Evolutionary conservation across 106 monocot genomes (phyloP).

Genomic region (Acorus gramineus): DNA sequence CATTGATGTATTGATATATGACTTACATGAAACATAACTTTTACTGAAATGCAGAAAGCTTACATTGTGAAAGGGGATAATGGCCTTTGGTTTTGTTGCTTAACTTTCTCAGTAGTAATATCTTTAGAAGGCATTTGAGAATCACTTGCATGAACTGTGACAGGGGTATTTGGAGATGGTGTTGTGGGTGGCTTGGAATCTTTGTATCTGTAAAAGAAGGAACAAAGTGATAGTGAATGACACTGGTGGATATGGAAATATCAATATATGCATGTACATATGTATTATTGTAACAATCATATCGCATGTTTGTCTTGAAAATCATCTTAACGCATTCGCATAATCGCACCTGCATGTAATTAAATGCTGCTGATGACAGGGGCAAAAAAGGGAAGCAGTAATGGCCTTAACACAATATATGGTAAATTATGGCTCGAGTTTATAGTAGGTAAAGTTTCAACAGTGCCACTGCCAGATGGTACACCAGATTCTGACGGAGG

Average conservation of each 20-base stretch:
- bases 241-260: too few relatives aligned
- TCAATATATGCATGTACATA: too few relatives aligned
- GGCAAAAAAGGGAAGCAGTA: too few relatives aligned
- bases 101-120: not conserved
- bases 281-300: too few relatives aligned
- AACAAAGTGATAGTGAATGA: not conserved
- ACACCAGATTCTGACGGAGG: not conserved
- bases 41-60: not conserved
- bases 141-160: not conserved
- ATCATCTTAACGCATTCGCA: too few relatives aligned
- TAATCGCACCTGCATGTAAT: too few relatives aligned
- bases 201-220: conserved; percentile 15
- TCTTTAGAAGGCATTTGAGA: not conserved
- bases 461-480: not conserved
- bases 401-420: too few relatives aligned
- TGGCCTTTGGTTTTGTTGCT: conserved; percentile 10
- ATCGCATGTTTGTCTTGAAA: too few relatives aligned
- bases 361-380: too few relatives aligned
- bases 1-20: too few relatives aligned
- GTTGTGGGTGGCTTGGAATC: conserved; percentile 30
- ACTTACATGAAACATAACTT: not conserved
- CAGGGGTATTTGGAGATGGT: conserved; percentile 24
- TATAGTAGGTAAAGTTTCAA: not conserved
- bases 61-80: conserved; percentile 42
- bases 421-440: too few relatives aligned